Evolutionary conservation across 2,329 filamentous ascomycete species (phyloP).

Genomic region (Clonostachys rosea): DNA sequence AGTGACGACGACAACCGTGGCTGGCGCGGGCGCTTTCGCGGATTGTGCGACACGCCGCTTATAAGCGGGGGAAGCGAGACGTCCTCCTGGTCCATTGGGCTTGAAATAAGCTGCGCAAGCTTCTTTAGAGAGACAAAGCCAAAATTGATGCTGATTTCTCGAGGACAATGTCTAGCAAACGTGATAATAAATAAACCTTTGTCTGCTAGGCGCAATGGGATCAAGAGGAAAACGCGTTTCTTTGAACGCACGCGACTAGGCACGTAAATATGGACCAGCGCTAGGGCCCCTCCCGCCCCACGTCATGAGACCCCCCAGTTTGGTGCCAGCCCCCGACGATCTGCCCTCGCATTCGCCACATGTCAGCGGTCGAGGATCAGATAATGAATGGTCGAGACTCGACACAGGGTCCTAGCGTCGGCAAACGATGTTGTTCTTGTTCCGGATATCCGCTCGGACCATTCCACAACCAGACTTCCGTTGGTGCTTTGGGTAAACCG

Average conservation of each 20-base stretch:
- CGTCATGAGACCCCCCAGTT: neutral
- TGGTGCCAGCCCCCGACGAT: neutral
- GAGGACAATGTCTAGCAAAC: too few relatives aligned
- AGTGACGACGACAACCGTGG: constrained; percentile 14
- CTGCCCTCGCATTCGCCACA: neutral
- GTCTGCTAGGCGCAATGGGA: too few relatives aligned
- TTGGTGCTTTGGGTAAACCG: neutral
- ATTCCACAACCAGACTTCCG: neutral
- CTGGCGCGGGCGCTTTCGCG: constrained; percentile 30
- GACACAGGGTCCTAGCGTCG: too few relatives aligned
- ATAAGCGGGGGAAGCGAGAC: too few relatives aligned
- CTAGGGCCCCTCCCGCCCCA: neutral
- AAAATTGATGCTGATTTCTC: too few relatives aligned
- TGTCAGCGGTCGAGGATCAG: neutral
- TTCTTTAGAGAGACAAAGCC: too few relatives aligned
- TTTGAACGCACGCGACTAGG: neutral
- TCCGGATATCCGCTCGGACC: too few relatives aligned
- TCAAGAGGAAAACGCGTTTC: neutral
- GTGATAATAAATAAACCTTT: too few relatives aligned
- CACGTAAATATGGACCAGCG: neutral
- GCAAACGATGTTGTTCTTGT: too few relatives aligned
- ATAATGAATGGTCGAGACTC: too few relatives aligned
- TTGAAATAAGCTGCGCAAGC: too few relatives aligned
- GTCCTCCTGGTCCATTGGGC: too few relatives aligned
- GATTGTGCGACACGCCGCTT: constrained; percentile 25